Evolutionary conservation across 352 stramenopile genomes (phyloP).

Genomic region (Phytopythium cucurbitacearum): DNA sequence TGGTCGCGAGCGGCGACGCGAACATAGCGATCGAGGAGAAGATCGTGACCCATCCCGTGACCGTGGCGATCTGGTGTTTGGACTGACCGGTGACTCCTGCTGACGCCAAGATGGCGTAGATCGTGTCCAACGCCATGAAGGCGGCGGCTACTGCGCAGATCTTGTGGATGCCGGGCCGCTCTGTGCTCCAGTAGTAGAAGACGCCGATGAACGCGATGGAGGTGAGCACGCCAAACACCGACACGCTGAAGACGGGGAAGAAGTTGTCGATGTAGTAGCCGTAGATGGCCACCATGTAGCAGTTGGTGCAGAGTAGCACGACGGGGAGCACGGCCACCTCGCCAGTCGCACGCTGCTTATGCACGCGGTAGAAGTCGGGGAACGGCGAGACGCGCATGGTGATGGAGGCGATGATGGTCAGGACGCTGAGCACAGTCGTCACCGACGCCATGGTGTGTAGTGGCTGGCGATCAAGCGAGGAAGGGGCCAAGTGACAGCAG

Average conservation of each 20-base stretch:
- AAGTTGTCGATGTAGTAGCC: slow-evolving; percentile 16
- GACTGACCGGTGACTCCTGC: slow-evolving; percentile 17
- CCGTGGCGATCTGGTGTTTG: slow-evolving; percentile 15
- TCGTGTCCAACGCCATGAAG: slow-evolving; percentile 14
- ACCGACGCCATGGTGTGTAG: background rate
- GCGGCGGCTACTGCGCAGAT: slow-evolving; percentile 3
- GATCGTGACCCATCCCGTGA: slow-evolving; percentile 19
- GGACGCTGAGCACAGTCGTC: slow-evolving; percentile 12
- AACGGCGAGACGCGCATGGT: slow-evolving; percentile 11
- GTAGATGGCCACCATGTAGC: slow-evolving; percentile 16
- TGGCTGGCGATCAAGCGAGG: background rate
- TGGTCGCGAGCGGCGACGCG: slow-evolving; percentile 18
- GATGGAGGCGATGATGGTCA: slow-evolving; percentile 15
- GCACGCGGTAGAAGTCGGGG: slow-evolving; percentile 15
- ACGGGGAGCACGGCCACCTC: slow-evolving; percentile 15
- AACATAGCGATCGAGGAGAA: slow-evolving; percentile 21
- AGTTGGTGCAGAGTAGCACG: slow-evolving; percentile 13
- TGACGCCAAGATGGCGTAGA: slow-evolving; percentile 17
- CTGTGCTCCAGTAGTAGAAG: slow-evolving; percentile 25
- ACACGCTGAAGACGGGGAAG: slow-evolving; percentile 9
- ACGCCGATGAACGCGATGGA: slow-evolving; percentile 19
- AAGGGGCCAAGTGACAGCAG: too few species aligned
- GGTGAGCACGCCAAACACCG: slow-evolving; percentile 19
- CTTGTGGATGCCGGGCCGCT: slow-evolving; percentile 14
- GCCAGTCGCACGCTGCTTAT: slow-evolving; percentile 9